Evolutionary conservation across 352 stramenopile species (phyloP).

Genomic region (Phytophthora kernoviae): DNA sequence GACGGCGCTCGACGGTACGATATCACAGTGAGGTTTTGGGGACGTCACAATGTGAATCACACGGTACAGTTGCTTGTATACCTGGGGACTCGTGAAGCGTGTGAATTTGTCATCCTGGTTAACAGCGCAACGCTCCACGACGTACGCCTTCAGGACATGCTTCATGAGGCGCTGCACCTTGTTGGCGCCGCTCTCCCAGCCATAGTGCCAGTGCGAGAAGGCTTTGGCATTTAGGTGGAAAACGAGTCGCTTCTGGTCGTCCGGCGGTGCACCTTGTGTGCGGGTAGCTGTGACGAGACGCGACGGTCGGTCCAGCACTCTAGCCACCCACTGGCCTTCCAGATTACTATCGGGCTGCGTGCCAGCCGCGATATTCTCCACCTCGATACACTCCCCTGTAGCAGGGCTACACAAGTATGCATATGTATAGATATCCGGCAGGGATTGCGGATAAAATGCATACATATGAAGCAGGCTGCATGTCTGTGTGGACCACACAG

Average conservation of each 20-base stretch:
- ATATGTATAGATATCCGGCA: too few species aligned
- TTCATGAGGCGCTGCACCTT: too few species aligned
- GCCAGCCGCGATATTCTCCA: too few species aligned
- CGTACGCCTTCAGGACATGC: constrained; percentile 57
- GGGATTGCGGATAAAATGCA: too few species aligned
- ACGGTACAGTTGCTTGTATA: constrained; percentile 29
- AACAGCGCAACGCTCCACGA: constrained; percentile 40
- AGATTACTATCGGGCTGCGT: too few species aligned
- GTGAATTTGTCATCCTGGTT: constrained; percentile 27
- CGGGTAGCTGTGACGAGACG: too few species aligned
- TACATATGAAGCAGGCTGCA: too few species aligned
- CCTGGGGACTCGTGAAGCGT: background rate
- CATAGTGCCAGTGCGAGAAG: constrained; percentile 55
- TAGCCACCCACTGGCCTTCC: constrained; percentile 57
- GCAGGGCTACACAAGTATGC: too few species aligned
- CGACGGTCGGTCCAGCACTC: constrained; percentile 38
- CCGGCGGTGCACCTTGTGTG: constrained; percentile 4
- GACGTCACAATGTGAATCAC: constrained; percentile 46
- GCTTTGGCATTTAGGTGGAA: constrained; percentile 56
- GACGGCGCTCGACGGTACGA: constrained; percentile 64
- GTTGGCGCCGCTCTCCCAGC: constrained; percentile 67
- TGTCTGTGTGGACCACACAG: too few species aligned
- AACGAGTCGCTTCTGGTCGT: constrained; percentile 28
- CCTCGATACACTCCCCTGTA: too few species aligned
- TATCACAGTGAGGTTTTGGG: constrained; percentile 61